Conservation (phyloP, 2,329 filamentous ascomycete genomes). For the Aureobasidium subglaciale region DNA sequence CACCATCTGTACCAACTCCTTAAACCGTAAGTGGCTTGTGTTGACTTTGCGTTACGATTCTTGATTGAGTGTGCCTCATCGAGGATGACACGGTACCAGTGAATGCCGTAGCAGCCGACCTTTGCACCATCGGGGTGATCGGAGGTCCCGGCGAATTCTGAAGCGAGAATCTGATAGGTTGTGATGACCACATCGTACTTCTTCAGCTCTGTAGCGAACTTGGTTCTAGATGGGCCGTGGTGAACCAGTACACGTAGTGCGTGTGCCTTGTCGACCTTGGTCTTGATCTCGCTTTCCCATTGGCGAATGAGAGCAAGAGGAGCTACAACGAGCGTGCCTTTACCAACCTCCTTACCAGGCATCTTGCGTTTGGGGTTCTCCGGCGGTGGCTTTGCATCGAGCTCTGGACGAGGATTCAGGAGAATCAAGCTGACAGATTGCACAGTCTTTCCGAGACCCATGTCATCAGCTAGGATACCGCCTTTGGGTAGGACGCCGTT, state of each 20-base stretch:
- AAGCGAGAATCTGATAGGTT: conserved; percentile 91
- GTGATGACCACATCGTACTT: conserved; percentile 94
- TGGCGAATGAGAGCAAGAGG: conserved; percentile 92
- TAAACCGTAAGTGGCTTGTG: conserved; percentile 82
- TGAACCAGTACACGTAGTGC: conserved; percentile 78
- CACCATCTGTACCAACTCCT: conserved; percentile 90
- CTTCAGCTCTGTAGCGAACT: conserved; percentile 67
- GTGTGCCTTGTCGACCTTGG: conserved; percentile 65
- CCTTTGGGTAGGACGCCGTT: conserved; percentile 75
- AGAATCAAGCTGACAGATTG: conserved; percentile 87
- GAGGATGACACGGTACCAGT: conserved; percentile 92
- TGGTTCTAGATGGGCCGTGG: conserved; percentile 80
- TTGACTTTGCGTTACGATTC: conserved; percentile 92
- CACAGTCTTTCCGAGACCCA: conserved; percentile 94
- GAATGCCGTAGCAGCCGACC: conserved; percentile 78
- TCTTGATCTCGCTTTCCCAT: conserved; percentile 89
- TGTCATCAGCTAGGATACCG: conserved; percentile 91
- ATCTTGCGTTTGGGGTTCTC: conserved; percentile 57
- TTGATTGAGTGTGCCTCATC: conserved; percentile 99
- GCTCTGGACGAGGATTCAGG: conserved; percentile 60
- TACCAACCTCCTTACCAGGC: conserved; percentile 57
- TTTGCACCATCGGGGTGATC: conserved; percentile 53
- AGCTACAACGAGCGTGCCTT: conserved; percentile 83
- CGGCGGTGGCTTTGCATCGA: conserved; percentile 43
- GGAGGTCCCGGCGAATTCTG: conserved; percentile 70